These are phyloP conservation scores for Thermomyces lanuginosus DNA, from an alignment of 2,329 filamentous ascomycete species.

Conservation along the genomic window DNA sequence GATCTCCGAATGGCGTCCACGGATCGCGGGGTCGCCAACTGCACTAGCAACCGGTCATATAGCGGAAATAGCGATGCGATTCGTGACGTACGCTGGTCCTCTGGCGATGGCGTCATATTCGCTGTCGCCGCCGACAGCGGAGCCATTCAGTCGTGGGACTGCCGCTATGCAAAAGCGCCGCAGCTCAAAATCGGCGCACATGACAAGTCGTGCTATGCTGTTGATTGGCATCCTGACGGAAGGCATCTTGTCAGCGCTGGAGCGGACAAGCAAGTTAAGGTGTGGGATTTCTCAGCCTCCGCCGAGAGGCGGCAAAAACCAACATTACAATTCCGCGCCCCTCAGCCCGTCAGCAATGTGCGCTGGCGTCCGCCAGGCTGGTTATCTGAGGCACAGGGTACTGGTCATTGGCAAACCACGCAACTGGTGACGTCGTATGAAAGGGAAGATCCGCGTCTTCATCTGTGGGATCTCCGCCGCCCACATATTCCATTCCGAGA, in stretches of 20 bases:
- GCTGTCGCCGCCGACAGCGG: conserved; percentile 50
- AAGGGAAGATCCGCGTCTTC: conserved; percentile 42
- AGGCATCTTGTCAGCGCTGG: conserved; percentile 48
- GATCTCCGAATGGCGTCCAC: conserved; percentile 40
- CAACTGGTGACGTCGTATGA: conserved; percentile 48
- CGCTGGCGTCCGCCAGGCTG: conserved; percentile 46
- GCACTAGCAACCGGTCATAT: conserved; percentile 39
- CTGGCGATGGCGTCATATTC: conserved; percentile 45
- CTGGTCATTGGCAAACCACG: conserved; percentile 42
- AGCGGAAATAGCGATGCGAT: conserved; percentile 44
- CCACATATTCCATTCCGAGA: conserved; percentile 47
- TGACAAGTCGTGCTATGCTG: conserved; percentile 42
- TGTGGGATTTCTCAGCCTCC: conserved; percentile 46
- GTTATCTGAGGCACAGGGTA: conserved; percentile 34
- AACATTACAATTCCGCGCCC: conserved; percentile 41
- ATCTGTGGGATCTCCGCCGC: conserved; percentile 49
- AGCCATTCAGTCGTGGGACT: conserved; percentile 48
- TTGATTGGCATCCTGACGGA: conserved; percentile 53
- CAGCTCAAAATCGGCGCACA: conserved; percentile 47
- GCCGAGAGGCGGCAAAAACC: conserved; percentile 43
- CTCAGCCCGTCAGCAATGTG: conserved; percentile 45
- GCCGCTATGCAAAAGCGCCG: conserved; percentile 39
- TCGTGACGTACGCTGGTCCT: conserved; percentile 49
- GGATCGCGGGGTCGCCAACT: conserved; percentile 33
- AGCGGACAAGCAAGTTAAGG: conserved; percentile 44